Base-by-base conservation (phyloP, 2,329 filamentous ascomycete species). In the Ustulina deusta region DNA sequence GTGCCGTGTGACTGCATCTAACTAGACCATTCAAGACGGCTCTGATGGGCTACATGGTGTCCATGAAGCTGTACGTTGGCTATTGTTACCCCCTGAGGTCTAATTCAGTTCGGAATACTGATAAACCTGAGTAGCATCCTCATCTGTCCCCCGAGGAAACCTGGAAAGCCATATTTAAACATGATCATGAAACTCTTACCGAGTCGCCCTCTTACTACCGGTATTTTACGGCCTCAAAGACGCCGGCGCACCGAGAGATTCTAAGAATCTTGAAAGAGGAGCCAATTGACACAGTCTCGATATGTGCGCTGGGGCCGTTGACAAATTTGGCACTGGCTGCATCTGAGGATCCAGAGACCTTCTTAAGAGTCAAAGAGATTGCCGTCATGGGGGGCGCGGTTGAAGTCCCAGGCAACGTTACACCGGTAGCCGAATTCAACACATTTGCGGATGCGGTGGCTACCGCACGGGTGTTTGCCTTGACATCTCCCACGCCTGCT, bases 331-430 rank as follows among this genome's bases (percentile, higher is more conserved):
- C 96, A 1, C 81, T 97, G 29, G 96, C 96, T 2, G 94, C 96
- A 2, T 90, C 93, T 15, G 89, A 93, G 75, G 95, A 98, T 73
- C 91, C 94, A 0, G 93, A 95, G 79, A 91, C 94, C 0, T 97
- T 99, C 79, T 85, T 99, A 63, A 89, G 90, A 49, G 93, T 90
- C 56, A 97, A 97, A 79, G 94, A 98, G 80, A 87, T 99, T 2
- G 91, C 97, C 3, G 92, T 97, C 54, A 99, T 99, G 96, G 96
- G 95, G 66, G 96, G 96, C 67, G 90, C 93, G 27, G 87, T 99
- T 61, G 85, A 92, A 66, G 82, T 89, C 51, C 86, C 90, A 58
- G 96, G 96, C 73, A 99, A 99, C 79, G 89, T 93, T 76, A 90
- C 89, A 52, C 95, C 96, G 1, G 88, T 91, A 13, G 93, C 93